Percentiles rank a stretch among this genome's conserved stretches.
Evolutionary conservation across 495 filamentous ascomycete species (phyloP).

Genomic region (Tetracladium marchalianum): DNA sequence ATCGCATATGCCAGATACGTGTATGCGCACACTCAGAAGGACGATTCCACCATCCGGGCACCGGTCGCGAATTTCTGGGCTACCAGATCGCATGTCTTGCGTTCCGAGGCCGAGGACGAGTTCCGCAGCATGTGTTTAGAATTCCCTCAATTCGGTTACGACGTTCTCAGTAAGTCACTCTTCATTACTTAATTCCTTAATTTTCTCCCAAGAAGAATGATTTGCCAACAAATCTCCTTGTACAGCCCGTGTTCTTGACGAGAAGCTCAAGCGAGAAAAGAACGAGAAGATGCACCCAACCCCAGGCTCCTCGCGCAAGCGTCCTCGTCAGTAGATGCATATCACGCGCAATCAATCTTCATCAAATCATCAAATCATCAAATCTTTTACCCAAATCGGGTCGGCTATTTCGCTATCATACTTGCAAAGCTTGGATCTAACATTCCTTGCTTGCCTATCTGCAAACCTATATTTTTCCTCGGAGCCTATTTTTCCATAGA

Average conservation of each 20-base stretch:
- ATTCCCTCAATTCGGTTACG: constrained; percentile 82
- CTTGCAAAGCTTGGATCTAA: no score
- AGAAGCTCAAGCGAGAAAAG: constrained; percentile 40
- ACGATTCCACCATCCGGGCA: constrained; percentile 64
- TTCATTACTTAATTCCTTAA: neutral
- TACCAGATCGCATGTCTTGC: constrained; percentile 63
- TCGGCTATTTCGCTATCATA: no score
- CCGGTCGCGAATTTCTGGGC: constrained; percentile 92
- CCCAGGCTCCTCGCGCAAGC: constrained; percentile 35
- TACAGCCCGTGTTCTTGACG: constrained; percentile 45
- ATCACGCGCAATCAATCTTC: no score
- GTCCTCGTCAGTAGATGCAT: constrained; percentile 20
- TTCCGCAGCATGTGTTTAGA: constrained; percentile 78
- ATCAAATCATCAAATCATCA: no score
- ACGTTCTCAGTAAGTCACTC: constrained; percentile 58
- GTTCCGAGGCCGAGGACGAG: constrained; percentile 72
- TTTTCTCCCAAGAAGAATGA: neutral
- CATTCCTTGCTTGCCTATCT: no score
- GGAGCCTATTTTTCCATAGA: no score
- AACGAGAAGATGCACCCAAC: constrained; percentile 41
- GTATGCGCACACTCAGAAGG: constrained; percentile 60
- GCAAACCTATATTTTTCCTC: no score
- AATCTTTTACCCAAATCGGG: no score
- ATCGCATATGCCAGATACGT: constrained; percentile 85
- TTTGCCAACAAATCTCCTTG: constrained; percentile 13